Evolutionary conservation across 176 grass and related monocot genomes (phyloP), one percentile per base, ranked within the genome.

Genomic region (Ensete glaucum): DNA sequence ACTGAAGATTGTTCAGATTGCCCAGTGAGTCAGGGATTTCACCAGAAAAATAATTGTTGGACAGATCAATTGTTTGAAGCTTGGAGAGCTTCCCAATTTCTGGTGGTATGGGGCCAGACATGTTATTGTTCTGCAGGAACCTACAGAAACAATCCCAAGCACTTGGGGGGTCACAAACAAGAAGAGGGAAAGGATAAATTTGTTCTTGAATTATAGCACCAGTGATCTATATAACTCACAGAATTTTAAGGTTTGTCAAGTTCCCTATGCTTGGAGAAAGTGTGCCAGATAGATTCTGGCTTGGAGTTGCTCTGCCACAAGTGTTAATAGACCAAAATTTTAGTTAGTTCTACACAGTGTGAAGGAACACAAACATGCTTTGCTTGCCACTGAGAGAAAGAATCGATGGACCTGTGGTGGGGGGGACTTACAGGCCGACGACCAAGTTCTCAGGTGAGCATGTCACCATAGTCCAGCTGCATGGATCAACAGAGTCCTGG

Each of bases 401-500:
- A 7, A 17, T 19, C 20, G 8, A 7, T 62, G 60, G 12, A 19
- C 24, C 8, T 58, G 65, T 9, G 5, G 8, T 67, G 22, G 3
- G n/a, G 3, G n/a, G 23, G 50, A 78, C 82, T 81, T 82, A 96
- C 92, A 96, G 79, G 58, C 56, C 22, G 50, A 74, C 87, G 67
- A 96, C 92, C 14, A 73, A 75, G 54, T 54, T 73, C 24, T 88
- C 85, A 0, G 76, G 29, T 4, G 92, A 96, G 76, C 92, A 96
- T 49, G 70, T 81, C 78, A 96, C 74, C 76, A 82, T 88, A 60
- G 81, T 51, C 87, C 87, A 96, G 81, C 79, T 88, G 80, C 92
- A 96, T 76, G 92, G 92, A 80, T 96, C 92, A 11, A 86, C 92
- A 17, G 89, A 89, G 88, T 79, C 56, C 80, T 76, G 67, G 70